These are phyloP conservation scores for Hippophae tibetana DNA, from an alignment of 306 rosid genomes.

Conservation along the genomic window DNA sequence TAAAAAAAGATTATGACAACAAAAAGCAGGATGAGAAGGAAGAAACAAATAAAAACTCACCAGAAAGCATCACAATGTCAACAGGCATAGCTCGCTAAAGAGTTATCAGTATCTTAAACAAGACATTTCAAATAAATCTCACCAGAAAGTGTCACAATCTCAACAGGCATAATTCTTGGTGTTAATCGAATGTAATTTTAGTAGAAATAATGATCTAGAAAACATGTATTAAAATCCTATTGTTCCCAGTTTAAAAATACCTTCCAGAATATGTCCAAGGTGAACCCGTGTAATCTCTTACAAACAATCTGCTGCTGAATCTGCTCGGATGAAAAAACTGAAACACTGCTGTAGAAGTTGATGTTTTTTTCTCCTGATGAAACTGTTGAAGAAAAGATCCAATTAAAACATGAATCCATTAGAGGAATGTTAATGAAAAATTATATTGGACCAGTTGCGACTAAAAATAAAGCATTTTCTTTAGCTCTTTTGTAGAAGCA, in stretches of 20 bases:
- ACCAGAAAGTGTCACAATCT: too few species aligned
- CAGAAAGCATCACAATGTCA: too few species aligned
- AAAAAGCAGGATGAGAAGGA: too few species aligned
- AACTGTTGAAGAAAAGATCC: conserved; percentile 32
- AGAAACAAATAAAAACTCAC: too few species aligned
- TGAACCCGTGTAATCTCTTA: conserved; percentile 27
- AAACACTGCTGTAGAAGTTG: conserved; percentile 39
- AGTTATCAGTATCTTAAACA: too few species aligned
- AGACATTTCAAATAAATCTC: too few species aligned
- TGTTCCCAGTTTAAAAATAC: conserved; percentile 36
- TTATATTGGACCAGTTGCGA: not conserved
- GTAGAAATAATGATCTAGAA: too few species aligned
- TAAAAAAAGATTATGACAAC: too few species aligned
- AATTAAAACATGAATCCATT: not conserved
- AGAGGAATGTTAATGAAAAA: not conserved
- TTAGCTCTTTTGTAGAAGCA: not conserved
- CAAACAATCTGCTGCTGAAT: conserved; percentile 49
- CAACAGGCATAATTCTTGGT: too few species aligned
- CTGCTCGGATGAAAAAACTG: conserved; percentile 46
- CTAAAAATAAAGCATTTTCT: not conserved
- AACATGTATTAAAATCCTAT: not conserved
- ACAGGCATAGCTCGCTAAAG: too few species aligned
- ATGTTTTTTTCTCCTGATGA: conserved; percentile 50
- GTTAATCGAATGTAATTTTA: too few species aligned
- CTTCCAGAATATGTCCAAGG: conserved; percentile 12